phyloP scores from a whole-genome alignment of 805 yeast species.

The Starmera caribaea region DNA sequence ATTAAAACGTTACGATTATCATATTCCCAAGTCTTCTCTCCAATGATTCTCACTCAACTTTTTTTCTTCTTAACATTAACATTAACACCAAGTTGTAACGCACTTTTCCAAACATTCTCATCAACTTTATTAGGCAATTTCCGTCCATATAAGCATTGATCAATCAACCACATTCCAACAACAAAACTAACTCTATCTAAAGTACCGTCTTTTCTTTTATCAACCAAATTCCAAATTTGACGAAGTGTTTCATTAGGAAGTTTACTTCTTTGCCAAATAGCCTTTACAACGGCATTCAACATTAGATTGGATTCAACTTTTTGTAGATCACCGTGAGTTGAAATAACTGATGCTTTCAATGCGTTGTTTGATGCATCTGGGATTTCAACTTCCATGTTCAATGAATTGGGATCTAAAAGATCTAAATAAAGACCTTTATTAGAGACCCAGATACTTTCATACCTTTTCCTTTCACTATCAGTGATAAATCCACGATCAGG shows the following conservation, averaged over 20 bases:
- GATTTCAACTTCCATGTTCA: slow-evolving; percentile 9
- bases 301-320: slow-evolving; percentile 18
- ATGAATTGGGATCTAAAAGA: slow-evolving; percentile 9
- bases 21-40: neutral
- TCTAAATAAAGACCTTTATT: slow-evolving; percentile 61
- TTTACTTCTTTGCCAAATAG: slow-evolving; percentile 73
- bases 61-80: slow-evolving; percentile 16
- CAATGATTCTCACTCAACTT: neutral
- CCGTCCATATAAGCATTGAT: slow-evolving; percentile 89
- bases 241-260: slow-evolving; percentile 52
- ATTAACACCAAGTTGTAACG: slow-evolving; percentile 36
- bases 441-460: slow-evolving; percentile 91
- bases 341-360: slow-evolving; percentile 17
- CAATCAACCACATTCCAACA: slow-evolving; percentile 98
- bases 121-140: slow-evolving; percentile 70
- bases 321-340: slow-evolving; percentile 18
- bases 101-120: slow-evolving; percentile 73
- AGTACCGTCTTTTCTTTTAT: slow-evolving; percentile 57
- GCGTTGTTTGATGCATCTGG: slow-evolving; percentile 16
- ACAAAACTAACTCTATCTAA: slow-evolving; percentile 74
- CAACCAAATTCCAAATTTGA: slow-evolving; percentile 67
- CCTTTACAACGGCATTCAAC: slow-evolving; percentile 47
- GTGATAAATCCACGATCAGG: slow-evolving; percentile 41
- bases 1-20: too few species aligned
- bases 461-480: slow-evolving; percentile 70